Percentiles rank a stretch among this genome's conserved stretches.
phyloP scores from a whole-genome alignment of 2,329 filamentous ascomycete genomes.

The Paecilomyces formosus region DNA sequence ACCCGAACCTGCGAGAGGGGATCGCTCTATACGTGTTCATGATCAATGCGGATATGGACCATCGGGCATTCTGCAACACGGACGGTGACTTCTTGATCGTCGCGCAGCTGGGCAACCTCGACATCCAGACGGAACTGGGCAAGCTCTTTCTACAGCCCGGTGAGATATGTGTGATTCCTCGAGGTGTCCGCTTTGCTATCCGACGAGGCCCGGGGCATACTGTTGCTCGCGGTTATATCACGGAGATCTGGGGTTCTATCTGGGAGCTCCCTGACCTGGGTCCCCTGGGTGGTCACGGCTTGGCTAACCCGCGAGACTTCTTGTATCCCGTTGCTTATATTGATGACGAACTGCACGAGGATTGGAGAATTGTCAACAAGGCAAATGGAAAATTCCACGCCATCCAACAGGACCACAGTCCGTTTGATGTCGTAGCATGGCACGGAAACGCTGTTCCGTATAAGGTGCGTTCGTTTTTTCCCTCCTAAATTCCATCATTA shows the following conservation, averaged over 20 bases:
- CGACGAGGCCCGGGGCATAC: conserved; percentile 45
- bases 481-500: neutral
- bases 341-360: conserved; percentile 43
- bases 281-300: conserved; percentile 56
- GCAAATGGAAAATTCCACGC: conserved; percentile 51
- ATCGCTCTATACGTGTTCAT: conserved; percentile 48
- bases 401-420: conserved; percentile 52
- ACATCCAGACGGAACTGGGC: conserved; percentile 59
- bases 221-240: conserved; percentile 53
- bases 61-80: conserved; percentile 48
- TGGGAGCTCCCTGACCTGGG: conserved; percentile 58
- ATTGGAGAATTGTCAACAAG: conserved; percentile 52
- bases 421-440: conserved; percentile 62
- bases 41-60: conserved; percentile 47
- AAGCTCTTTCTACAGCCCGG: conserved; percentile 53
- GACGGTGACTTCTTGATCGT: conserved; percentile 60
- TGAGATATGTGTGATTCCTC: conserved; percentile 57
- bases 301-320: conserved; percentile 58
- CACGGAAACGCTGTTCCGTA: conserved; percentile 58
- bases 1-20: conserved; percentile 47
- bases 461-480: conserved; percentile 24
- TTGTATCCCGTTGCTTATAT: conserved; percentile 52
- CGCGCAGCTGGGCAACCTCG: conserved; percentile 52
- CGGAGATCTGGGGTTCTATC: conserved; percentile 56
- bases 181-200: conserved; percentile 53